Percentiles rank a stretch among this genome's conserved stretches.
These are phyloP conservation scores for Diaporthe sp. DNA, from an alignment of 2,329 filamentous ascomycete species.

Conservation along the genomic window DNA sequence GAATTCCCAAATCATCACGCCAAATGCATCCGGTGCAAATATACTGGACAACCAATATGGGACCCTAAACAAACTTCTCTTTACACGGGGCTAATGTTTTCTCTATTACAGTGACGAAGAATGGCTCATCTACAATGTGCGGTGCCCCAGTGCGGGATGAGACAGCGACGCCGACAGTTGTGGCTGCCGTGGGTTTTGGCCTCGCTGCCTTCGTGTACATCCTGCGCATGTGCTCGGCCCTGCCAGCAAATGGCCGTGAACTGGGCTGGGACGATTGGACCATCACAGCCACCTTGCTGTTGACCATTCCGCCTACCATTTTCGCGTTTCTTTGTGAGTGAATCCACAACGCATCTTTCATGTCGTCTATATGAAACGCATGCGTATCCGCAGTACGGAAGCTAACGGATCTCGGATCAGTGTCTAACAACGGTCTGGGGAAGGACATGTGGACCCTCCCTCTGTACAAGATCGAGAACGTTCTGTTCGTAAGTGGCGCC, in stretches of 20 bases:
- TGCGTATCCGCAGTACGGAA: background rate
- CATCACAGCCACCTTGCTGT: slow-evolving; percentile 7
- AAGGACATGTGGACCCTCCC: slow-evolving; percentile 29
- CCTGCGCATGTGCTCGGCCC: slow-evolving; percentile 13
- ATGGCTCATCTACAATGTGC: slow-evolving; percentile 15
- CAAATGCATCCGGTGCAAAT: background rate
- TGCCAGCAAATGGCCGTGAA: background rate
- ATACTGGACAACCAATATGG: background rate
- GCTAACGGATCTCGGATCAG: background rate
- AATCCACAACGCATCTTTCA: background rate
- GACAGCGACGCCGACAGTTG: background rate
- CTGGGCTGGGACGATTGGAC: slow-evolving; percentile 27
- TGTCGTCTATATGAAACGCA: too few species aligned
- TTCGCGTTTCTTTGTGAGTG: slow-evolving; percentile 12
- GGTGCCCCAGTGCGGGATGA: background rate
- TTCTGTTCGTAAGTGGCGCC: slow-evolving; percentile 5
- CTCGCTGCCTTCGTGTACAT: slow-evolving; percentile 12
- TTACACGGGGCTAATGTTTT: background rate
- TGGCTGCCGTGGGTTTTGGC: slow-evolving; percentile 4
- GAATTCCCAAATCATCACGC: too few species aligned
- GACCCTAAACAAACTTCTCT: too few species aligned
- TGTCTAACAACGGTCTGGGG: slow-evolving; percentile 8
- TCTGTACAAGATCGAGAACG: slow-evolving; percentile 15
- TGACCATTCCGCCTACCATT: slow-evolving; percentile 5
- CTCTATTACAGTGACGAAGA: slow-evolving; percentile 5